These are phyloP conservation scores for Fusarium papillatum DNA, from an alignment of 2,329 filamentous ascomycete genomes.

Conservation along the genomic window DNA sequence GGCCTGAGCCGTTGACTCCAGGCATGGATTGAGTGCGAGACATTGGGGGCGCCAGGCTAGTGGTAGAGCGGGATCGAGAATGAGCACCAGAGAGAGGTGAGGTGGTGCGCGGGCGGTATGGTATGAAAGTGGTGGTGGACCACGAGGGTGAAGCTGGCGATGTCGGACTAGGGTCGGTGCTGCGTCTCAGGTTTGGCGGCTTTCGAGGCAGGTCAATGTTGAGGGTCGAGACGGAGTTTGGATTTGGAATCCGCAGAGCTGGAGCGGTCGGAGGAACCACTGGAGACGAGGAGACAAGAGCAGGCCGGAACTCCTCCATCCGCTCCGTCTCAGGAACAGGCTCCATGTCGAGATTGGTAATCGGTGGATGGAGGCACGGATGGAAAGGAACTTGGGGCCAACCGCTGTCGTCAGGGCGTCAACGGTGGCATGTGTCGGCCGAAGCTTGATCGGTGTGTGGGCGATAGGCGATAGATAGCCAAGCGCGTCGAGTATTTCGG, in stretches of 20 bases:
- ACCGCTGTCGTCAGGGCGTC: conserved; percentile 39
- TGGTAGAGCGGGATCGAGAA: conserved; percentile 69
- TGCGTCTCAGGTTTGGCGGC: conserved; percentile 67
- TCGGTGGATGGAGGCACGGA: conserved; percentile 28
- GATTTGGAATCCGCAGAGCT: conserved; percentile 62
- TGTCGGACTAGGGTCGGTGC: conserved; percentile 68
- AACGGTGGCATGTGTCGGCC: conserved; percentile 42
- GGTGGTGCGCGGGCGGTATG: conserved; percentile 73
- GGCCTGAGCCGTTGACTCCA: conserved; percentile 70
- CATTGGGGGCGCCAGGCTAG: conserved; percentile 69
- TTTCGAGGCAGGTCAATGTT: conserved; percentile 63
- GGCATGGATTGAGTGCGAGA: conserved; percentile 75
- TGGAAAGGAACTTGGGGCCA: conserved; percentile 38
- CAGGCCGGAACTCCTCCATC: conserved; percentile 75
- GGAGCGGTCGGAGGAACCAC: conserved; percentile 64
- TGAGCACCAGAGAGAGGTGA: conserved; percentile 72
- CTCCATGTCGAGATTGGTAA: conserved; percentile 65
- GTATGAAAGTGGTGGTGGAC: conserved; percentile 59
- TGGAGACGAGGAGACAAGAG: conserved; percentile 61
- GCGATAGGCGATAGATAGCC: conserved; percentile 19
- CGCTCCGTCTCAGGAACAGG: conserved; percentile 77
- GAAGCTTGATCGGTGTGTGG: conserved; percentile 29
- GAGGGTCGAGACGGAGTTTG: conserved; percentile 52
- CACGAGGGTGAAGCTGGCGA: conserved; percentile 66
- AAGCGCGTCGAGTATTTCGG: conserved; percentile 12